Evolutionary conservation across 192 early-diverging fungal species (phyloP).

Genomic region (Spinellus fusiger): DNA sequence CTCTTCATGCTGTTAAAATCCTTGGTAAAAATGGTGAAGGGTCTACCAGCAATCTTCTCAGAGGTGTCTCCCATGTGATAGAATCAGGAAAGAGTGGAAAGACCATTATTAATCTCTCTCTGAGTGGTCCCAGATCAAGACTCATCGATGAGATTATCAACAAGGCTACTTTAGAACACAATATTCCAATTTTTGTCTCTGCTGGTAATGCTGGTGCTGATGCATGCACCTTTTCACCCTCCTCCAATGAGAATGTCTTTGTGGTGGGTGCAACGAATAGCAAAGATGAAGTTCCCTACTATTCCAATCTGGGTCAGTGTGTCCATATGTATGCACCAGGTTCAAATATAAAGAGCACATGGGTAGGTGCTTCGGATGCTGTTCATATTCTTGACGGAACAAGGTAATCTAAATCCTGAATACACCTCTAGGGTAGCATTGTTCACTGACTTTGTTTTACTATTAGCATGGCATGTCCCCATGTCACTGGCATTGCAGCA

Average conservation of each 20-base stretch:
- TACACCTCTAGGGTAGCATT: neutral
- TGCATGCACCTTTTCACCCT: conserved; percentile 53
- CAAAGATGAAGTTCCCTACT: conserved; percentile 36
- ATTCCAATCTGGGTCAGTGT: conserved; percentile 49
- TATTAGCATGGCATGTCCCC: conserved; percentile 42
- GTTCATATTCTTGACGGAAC: conserved; percentile 40
- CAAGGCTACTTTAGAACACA: conserved; percentile 19
- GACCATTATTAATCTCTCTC: conserved; percentile 51
- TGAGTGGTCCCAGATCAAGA: conserved; percentile 48
- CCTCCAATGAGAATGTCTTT: conserved; percentile 33
- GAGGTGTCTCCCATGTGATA: conserved; percentile 17
- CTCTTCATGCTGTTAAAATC: conserved; percentile 53
- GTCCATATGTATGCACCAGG: conserved; percentile 61
- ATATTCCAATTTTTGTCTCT: conserved; percentile 49
- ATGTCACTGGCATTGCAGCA: conserved; percentile 45
- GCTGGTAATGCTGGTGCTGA: conserved; percentile 53
- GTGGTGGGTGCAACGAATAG: conserved; percentile 42
- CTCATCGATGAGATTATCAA: conserved; percentile 39
- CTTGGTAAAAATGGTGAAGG: conserved; percentile 49
- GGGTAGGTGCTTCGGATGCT: conserved; percentile 14
- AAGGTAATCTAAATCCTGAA: conserved; percentile 21
- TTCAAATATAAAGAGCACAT: conserved; percentile 40
- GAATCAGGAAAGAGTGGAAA: conserved; percentile 22
- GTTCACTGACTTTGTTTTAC: neutral
- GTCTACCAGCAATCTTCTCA: conserved; percentile 41